These are phyloP conservation scores for Cokeromyces recurvatus DNA, from an alignment of 371 early-diverging fungal species.

Conservation along the genomic window DNA sequence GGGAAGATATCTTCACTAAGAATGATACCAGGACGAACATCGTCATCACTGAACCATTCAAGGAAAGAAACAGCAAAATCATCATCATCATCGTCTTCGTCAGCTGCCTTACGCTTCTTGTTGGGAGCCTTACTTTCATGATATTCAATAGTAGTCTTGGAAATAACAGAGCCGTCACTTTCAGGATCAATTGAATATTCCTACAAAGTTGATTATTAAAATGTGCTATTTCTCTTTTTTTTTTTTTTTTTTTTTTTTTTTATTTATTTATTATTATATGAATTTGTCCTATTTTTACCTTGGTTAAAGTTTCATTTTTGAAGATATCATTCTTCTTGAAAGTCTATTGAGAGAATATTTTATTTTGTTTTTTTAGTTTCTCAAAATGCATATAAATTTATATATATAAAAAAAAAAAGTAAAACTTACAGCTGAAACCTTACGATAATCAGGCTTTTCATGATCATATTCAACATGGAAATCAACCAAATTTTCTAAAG, in stretches of 20 bases:
- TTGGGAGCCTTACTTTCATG: conserved; percentile 43
- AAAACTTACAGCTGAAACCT: conserved; percentile 44
- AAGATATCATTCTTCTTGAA: conserved; percentile 54
- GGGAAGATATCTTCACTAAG: conserved; percentile 45
- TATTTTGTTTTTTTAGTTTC: not conserved
- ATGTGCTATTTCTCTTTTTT: not conserved
- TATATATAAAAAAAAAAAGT: too few relatives aligned
- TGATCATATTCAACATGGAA: conserved; percentile 53
- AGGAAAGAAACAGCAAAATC: conserved; percentile 29
- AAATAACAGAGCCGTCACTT: conserved; percentile 25
- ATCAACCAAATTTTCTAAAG: conserved; percentile 50
- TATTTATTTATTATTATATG: too few relatives aligned
- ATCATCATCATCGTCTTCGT: conserved; percentile 27
- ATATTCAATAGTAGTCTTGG: conserved; percentile 42
- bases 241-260: not conserved
- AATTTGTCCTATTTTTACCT: too few relatives aligned
- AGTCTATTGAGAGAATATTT: conserved; percentile 22
- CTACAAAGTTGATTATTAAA: not conserved
- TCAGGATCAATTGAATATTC: conserved; percentile 42
- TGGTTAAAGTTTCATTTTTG: conserved; percentile 51
- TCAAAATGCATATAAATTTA: too few relatives aligned
- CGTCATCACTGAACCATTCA: conserved; percentile 44
- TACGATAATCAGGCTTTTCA: conserved; percentile 42
- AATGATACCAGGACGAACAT: conserved; percentile 31
- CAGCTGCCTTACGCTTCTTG: conserved; percentile 40